These are phyloP conservation scores for Dentipellis sp. DNA, from an alignment of 768 basidiomycete species.

Conservation along the genomic window DNA sequence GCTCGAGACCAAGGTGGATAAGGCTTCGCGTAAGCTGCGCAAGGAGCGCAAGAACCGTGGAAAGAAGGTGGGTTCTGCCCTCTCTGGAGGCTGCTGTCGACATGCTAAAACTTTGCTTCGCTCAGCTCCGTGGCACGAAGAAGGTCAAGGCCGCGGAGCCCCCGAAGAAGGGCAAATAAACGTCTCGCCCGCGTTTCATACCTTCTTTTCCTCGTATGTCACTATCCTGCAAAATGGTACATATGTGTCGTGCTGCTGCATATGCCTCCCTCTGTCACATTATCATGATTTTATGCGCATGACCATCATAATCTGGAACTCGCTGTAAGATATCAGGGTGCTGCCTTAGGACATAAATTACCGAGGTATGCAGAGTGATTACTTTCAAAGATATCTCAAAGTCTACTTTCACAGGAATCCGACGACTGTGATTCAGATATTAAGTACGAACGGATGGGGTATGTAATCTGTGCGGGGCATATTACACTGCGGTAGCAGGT, in stretches of 20 bases:
- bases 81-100: constrained; percentile 1
- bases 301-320: constrained; percentile 2
- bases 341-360: too few species aligned
- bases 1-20: constrained; percentile 68
- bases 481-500: not conserved
- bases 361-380: too few species aligned
- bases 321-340: too few species aligned
- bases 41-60: constrained; percentile 99
- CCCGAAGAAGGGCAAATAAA: constrained; percentile 87
- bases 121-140: constrained; percentile 87
- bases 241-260: constrained; percentile 30
- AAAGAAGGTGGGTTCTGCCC: constrained; percentile 76
- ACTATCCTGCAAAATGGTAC: constrained; percentile 25
- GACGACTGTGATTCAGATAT: too few species aligned
- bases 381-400: too few species aligned
- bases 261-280: constrained; percentile 22
- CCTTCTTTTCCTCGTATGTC: constrained; percentile 24
- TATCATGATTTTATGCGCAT: constrained; percentile 26
- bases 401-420: too few species aligned
- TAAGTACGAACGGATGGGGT: not conserved
- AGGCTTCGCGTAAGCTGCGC: constrained; percentile 92
- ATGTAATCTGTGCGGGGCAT: constrained; percentile 10
- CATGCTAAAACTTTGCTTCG: not conserved
- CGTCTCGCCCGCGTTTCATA: constrained; percentile 19
- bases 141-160: constrained; percentile 91